Evolutionary conservation across 2,329 filamentous ascomycete genomes (phyloP).

Genomic region (Plectosphaerella sp.): DNA sequence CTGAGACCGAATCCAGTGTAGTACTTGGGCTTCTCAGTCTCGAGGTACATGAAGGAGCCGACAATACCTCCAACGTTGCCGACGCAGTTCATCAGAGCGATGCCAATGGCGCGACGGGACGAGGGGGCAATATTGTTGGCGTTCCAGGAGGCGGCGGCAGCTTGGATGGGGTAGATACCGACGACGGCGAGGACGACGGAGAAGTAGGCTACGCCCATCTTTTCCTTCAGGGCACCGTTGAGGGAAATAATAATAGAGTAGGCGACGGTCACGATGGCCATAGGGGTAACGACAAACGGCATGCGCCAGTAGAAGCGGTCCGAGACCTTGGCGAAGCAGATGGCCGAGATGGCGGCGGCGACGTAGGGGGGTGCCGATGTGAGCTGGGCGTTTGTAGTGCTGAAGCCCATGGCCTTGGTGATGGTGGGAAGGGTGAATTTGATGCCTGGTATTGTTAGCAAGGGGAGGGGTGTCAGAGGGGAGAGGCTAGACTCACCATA

Average conservation of each 20-base stretch:
- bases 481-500: not conserved
- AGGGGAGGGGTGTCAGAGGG: not conserved
- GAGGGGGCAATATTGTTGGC: slow-evolving; percentile 19
- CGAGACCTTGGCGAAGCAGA: slow-evolving; percentile 59
- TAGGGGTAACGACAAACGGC: slow-evolving; percentile 21
- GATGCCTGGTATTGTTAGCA: slow-evolving; percentile 2
- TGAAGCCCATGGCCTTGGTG: slow-evolving; percentile 14
- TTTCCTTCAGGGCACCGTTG: slow-evolving; percentile 4
- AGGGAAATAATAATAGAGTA: slow-evolving; percentile 11
- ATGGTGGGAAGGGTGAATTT: slow-evolving; percentile 22
- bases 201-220: slow-evolving; percentile 9
- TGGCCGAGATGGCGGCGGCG: slow-evolving; percentile 57
- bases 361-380: slow-evolving; percentile 57
- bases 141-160: slow-evolving; percentile 11
- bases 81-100: slow-evolving; percentile 22
- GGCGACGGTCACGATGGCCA: slow-evolving; percentile 9
- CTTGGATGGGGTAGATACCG: slow-evolving; percentile 13
- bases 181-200: slow-evolving; percentile 9
- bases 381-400: slow-evolving; percentile 29
- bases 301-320: slow-evolving; percentile 63
- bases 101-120: slow-evolving; percentile 18
- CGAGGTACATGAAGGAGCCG: slow-evolving; percentile 21
- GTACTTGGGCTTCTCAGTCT: slow-evolving; percentile 41
- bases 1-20: slow-evolving; percentile 30
- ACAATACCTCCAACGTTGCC: slow-evolving; percentile 22